Evolutionary conservation across 2,329 filamentous ascomycete genomes (phyloP).

Genomic region (Cadophora sp.): DNA sequence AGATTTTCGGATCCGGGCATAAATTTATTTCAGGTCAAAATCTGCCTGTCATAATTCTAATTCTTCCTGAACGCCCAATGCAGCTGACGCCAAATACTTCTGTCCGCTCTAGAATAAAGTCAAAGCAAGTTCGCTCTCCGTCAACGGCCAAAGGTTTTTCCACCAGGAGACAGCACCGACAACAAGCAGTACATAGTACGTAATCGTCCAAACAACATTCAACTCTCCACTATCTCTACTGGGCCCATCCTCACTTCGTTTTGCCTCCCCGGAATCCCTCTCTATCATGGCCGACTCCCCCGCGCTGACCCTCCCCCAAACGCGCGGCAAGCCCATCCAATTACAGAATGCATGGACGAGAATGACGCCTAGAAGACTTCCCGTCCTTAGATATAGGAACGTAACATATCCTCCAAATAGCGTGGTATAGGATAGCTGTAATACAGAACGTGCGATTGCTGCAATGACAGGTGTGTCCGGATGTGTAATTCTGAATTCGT

Average conservation of each 20-base stretch:
- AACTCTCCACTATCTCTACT: slow-evolving; percentile 41
- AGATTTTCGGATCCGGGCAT: neutral
- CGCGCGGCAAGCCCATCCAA: slow-evolving; percentile 82
- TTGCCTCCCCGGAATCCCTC: slow-evolving; percentile 42
- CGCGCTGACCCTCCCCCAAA: slow-evolving; percentile 78
- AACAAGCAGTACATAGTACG: slow-evolving; percentile 81
- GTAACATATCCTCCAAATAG: slow-evolving; percentile 93
- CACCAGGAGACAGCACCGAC: slow-evolving; percentile 76
- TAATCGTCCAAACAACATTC: slow-evolving; percentile 69
- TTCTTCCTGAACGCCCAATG: neutral
- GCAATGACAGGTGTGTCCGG: slow-evolving; percentile 69
- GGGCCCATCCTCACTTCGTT: slow-evolving; percentile 49
- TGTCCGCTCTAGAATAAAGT: slow-evolving; percentile 37
- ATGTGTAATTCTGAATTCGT: slow-evolving; percentile 87
- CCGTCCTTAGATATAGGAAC: slow-evolving; percentile 86
- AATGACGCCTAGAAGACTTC: slow-evolving; percentile 78
- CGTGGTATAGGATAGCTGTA: slow-evolving; percentile 91
- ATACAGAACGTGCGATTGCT: slow-evolving; percentile 72
- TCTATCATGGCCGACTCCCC: slow-evolving; percentile 35
- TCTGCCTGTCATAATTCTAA: neutral
- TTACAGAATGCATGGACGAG: slow-evolving; percentile 90
- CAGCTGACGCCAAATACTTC: neutral
- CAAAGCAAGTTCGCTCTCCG: slow-evolving; percentile 64
- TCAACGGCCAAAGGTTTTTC: slow-evolving; percentile 72
- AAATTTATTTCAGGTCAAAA: neutral